Conservation (phyloP, 2,329 filamentous ascomycete species). For the Leptosphaerulina australis region DNA sequence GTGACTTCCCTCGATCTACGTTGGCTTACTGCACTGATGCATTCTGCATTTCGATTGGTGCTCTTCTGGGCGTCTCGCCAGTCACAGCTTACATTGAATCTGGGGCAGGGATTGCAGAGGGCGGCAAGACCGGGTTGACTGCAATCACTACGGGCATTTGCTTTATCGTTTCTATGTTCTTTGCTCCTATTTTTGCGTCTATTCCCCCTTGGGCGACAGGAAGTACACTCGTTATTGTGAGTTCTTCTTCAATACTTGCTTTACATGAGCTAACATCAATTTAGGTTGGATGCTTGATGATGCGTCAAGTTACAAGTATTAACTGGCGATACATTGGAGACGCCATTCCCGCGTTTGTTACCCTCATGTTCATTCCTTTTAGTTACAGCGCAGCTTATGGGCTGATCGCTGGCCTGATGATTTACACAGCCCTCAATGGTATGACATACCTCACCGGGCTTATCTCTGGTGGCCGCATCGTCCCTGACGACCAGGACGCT, state of each 20-base stretch:
- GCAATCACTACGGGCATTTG: slow-evolving; percentile 78
- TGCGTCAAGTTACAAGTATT: slow-evolving; percentile 73
- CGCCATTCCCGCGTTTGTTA: slow-evolving; percentile 81
- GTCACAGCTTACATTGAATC: slow-evolving; percentile 89
- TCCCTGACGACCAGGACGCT: slow-evolving; percentile 74
- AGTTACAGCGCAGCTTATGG: slow-evolving; percentile 88
- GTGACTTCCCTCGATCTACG: slow-evolving; percentile 86
- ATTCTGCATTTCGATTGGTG: slow-evolving; percentile 78
- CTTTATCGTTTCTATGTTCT: slow-evolving; percentile 88
- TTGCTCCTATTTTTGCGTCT: slow-evolving; percentile 87
- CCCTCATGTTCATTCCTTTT: slow-evolving; percentile 84
- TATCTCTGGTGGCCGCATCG: slow-evolving; percentile 69
- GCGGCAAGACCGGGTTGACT: slow-evolving; percentile 81
- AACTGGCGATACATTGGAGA: slow-evolving; percentile 89
- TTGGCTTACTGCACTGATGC: slow-evolving; percentile 86
- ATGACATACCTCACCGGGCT: slow-evolving; percentile 71
- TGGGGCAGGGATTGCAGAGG: slow-evolving; percentile 85
- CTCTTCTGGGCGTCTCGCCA: slow-evolving; percentile 77
- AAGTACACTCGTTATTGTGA: slow-evolving; percentile 78
- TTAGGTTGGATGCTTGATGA: slow-evolving; percentile 75
- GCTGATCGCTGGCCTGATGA: slow-evolving; percentile 77
- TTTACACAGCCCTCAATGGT: slow-evolving; percentile 76
- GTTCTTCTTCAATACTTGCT: background rate
- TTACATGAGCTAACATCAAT: slow-evolving; percentile 20
- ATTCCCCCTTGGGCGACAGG: slow-evolving; percentile 90